These are phyloP conservation scores for Calonectria naviculata DNA, from an alignment of 2,329 filamentous ascomycete genomes.

Conservation along the genomic window DNA sequence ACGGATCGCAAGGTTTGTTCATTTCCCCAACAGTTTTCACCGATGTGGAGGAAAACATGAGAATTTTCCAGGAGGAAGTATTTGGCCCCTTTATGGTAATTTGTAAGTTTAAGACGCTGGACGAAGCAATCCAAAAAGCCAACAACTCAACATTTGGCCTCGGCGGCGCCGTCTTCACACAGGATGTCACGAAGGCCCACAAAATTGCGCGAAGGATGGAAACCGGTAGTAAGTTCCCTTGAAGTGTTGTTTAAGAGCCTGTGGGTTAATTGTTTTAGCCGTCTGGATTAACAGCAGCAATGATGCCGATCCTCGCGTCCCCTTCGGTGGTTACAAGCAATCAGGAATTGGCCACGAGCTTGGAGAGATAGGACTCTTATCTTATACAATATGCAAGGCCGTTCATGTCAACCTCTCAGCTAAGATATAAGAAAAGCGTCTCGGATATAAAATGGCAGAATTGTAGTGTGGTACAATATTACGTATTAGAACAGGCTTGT, in stretches of 20 bases:
- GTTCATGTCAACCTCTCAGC: neutral
- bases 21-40: neutral
- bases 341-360: neutral
- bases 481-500: too few species aligned
- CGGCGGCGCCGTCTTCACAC: neutral
- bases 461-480: too few species aligned
- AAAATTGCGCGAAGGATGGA: neutral
- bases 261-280: neutral
- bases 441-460: too few species aligned
- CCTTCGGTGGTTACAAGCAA: neutral
- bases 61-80: neutral
- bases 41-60: neutral
- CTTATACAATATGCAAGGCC: neutral
- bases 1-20: neutral
- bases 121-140: neutral
- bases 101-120: neutral
- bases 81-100: neutral
- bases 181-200: neutral
- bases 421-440: neutral
- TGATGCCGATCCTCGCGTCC: neutral
- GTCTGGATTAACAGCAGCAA: neutral
- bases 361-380: neutral
- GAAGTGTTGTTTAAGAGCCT: neutral
- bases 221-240: neutral
- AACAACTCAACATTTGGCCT: neutral